Evolutionary conservation across 768 basidiomycete genomes (phyloP).

Genomic region (Cystofilobasidium bisporidii): DNA sequence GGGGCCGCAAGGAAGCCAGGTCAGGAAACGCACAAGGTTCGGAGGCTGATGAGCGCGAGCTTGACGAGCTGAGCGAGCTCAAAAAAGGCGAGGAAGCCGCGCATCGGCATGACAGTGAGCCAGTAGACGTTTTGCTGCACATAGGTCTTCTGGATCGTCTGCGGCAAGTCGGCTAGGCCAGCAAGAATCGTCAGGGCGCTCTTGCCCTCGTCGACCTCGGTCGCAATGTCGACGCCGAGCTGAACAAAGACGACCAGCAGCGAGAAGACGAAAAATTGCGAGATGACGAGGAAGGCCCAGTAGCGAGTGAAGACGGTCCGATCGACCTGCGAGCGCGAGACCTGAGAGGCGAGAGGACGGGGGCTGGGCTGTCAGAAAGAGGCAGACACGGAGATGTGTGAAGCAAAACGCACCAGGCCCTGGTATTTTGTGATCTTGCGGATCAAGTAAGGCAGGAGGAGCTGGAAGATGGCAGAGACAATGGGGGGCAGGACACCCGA

Average conservation of each 20-base stretch:
- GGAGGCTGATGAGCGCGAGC: slow-evolving; percentile 62
- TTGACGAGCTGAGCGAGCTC: slow-evolving; percentile 94
- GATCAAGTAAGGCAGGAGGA: slow-evolving; percentile 85
- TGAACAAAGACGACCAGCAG: slow-evolving; percentile 54
- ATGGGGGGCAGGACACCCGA: slow-evolving; percentile 65
- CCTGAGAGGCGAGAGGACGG: slow-evolving; percentile 34
- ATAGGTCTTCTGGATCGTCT: slow-evolving; percentile 69
- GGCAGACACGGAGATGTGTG: not conserved
- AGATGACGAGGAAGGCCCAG: slow-evolving; percentile 86
- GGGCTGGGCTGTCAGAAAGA: not conserved
- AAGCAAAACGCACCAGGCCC: slow-evolving; percentile 44
- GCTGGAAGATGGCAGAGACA: slow-evolving; percentile 77
- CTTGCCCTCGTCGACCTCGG: slow-evolving; percentile 17
- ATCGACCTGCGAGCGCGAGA: slow-evolving; percentile 70
- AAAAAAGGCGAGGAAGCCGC: slow-evolving; percentile 88
- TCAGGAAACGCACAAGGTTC: slow-evolving; percentile 61
- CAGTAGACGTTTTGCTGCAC: slow-evolving; percentile 85
- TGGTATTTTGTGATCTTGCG: slow-evolving; percentile 66
- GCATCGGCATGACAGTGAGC: slow-evolving; percentile 90
- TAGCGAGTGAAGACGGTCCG: slow-evolving; percentile 86
- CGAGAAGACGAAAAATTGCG: slow-evolving; percentile 87
- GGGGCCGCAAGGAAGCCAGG: not conserved
- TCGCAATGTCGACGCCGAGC: slow-evolving; percentile 6
- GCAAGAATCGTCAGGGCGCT: not conserved
- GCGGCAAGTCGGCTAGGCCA: slow-evolving; percentile 11